Conservation (phyloP, 768 basidiomycete species). For the Boletellus ananas region DNA sequence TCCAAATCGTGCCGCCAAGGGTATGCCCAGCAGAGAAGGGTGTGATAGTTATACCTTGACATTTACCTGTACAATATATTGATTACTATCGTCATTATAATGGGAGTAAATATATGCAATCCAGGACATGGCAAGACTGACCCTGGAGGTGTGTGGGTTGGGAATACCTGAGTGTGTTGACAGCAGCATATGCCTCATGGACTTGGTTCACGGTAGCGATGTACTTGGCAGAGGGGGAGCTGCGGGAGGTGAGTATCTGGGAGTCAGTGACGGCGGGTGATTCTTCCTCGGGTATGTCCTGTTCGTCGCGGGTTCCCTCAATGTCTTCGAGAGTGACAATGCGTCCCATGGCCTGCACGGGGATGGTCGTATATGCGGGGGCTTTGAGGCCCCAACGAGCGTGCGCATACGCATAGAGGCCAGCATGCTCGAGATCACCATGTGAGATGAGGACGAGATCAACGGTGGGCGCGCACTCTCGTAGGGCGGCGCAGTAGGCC, state of each 20-base stretch:
- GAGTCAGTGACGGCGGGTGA: constrained; percentile 20
- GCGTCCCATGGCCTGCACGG: constrained; percentile 92
- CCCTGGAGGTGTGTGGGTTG: constrained; percentile 95
- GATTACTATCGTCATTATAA: constrained; percentile 1
- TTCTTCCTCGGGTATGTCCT: constrained; percentile 46
- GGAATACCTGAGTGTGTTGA: constrained; percentile 91
- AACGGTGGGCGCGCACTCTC: constrained; percentile 75
- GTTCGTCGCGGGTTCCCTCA: constrained; percentile 74
- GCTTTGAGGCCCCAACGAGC: constrained; percentile 84
- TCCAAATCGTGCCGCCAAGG: constrained; percentile 96
- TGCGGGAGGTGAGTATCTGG: constrained; percentile 25
- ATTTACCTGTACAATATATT: constrained; percentile 56
- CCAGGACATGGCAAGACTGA: constrained; percentile 31
- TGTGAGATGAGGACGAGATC: constrained; percentile 94
- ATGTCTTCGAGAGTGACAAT: constrained; percentile 89
- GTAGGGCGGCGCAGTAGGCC: constrained; percentile 62
- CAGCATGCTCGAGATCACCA: constrained; percentile 84
- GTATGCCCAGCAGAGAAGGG: constrained; percentile 95
- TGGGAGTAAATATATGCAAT: constrained; percentile 3
- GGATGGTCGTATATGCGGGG: constrained; percentile 90
- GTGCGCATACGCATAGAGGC: constrained; percentile 91
- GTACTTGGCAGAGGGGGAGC: constrained; percentile 40
- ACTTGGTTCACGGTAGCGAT: constrained; percentile 81
- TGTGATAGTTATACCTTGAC: constrained; percentile 89
- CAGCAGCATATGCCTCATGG: constrained; percentile 86